Evolutionary conservation across 345 rosid species (phyloP).

Genomic region (Euphorbia pulcherrima): DNA sequence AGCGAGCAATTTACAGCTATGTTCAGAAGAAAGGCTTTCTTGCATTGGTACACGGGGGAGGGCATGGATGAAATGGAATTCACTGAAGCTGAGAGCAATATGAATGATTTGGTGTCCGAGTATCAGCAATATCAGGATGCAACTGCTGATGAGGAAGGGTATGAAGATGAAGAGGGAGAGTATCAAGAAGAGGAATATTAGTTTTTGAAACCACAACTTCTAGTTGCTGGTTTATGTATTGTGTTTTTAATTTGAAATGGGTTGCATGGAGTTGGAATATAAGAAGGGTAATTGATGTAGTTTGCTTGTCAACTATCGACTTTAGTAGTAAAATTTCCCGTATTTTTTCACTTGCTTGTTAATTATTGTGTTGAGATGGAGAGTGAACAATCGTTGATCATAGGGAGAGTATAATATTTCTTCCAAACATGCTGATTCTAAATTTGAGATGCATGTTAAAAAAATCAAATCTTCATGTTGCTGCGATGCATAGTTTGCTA

Average conservation of each 20-base stretch:
- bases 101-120: conserved; percentile 30
- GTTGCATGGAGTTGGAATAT: neutral
- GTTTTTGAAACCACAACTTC: conserved; percentile 20
- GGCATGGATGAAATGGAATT: conserved; percentile 33
- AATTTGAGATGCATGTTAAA: too few species aligned
- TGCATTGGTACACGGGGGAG: conserved; percentile 31
- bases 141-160: conserved; percentile 27
- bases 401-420: too few species aligned
- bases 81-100: conserved; percentile 30
- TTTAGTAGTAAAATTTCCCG: neutral
- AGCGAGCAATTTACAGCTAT: conserved; percentile 33
- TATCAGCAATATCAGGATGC: conserved; percentile 34
- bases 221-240: conserved; percentile 18
- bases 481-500: too few species aligned
- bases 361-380: too few species aligned
- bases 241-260: neutral
- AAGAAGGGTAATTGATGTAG: conserved; percentile 9
- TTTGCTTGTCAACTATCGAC: neutral
- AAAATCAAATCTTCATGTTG: too few species aligned
- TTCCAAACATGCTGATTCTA: too few species aligned
- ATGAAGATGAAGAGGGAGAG: conserved; percentile 23
- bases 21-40: conserved; percentile 30
- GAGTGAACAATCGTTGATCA: too few species aligned
- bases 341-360: too few species aligned
- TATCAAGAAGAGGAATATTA: conserved; percentile 20